These are phyloP conservation scores for Cryphonectria radicalis DNA, from an alignment of 2,329 filamentous ascomycete genomes.

Conservation along the genomic window DNA sequence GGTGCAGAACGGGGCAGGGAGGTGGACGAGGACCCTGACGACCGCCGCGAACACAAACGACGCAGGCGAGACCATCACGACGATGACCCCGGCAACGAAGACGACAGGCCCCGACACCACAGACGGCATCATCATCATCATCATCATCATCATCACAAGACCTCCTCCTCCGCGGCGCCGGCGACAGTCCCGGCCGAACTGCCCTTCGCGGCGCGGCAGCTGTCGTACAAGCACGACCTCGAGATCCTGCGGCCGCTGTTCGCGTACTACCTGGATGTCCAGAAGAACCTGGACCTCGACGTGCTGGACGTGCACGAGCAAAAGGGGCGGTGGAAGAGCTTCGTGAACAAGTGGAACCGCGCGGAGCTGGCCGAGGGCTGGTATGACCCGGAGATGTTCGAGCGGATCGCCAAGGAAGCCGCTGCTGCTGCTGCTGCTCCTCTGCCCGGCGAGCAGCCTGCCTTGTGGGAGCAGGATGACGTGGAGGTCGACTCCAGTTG, in stretches of 20 bases:
- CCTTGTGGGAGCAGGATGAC: slow-evolving; percentile 20
- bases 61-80: slow-evolving; percentile 4
- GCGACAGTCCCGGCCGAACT: slow-evolving; percentile 45
- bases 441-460: neutral
- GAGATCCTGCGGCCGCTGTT: slow-evolving; percentile 71
- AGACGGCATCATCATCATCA: neutral
- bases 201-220: slow-evolving; percentile 66
- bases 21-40: neutral
- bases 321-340: slow-evolving; percentile 91
- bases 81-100: neutral
- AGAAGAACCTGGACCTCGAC: slow-evolving; percentile 75
- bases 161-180: neutral
- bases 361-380: slow-evolving; percentile 86
- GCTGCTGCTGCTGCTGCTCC: neutral
- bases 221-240: slow-evolving; percentile 71
- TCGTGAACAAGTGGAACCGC: slow-evolving; percentile 88
- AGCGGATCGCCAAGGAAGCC: slow-evolving; percentile 28
- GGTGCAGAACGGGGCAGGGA: neutral
- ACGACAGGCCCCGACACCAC: neutral
- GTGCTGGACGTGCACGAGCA: slow-evolving; percentile 75
- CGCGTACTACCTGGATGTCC: slow-evolving; percentile 83
- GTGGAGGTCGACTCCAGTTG: neutral
- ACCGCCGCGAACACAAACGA: slow-evolving; percentile 12
- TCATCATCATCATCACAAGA: neutral
- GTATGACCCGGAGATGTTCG: slow-evolving; percentile 81